A percentile compares a stretch with the other conserved stretches of the same genome.
Conservation (phyloP, 2,329 filamentous ascomycete genomes). For the Paecilomyces sp. region DNA sequence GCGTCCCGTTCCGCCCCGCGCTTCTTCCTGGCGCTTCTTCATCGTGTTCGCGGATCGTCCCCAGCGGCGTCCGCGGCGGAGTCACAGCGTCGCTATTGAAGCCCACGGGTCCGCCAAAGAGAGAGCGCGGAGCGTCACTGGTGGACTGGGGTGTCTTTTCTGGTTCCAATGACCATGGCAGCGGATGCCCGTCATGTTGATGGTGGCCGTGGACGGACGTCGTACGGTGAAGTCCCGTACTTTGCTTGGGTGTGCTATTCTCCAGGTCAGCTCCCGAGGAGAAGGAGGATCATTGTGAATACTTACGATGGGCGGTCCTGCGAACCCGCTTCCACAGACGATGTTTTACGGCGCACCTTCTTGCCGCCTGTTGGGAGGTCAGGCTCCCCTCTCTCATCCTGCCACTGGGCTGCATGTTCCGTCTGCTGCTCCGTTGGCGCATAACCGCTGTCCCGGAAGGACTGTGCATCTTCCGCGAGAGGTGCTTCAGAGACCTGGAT, state of each 20-base stretch:
- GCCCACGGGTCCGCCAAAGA: constrained; percentile 26
- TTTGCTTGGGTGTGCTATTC: constrained; percentile 4
- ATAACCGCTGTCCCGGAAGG: constrained; percentile 37
- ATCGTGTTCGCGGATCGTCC: constrained; percentile 46
- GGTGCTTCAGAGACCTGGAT: constrained; percentile 40
- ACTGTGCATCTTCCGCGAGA: constrained; percentile 18
- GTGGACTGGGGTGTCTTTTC: background rate
- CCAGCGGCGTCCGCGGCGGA: constrained; percentile 38
- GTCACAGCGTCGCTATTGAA: constrained; percentile 16
- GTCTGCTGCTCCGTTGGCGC: constrained; percentile 18
- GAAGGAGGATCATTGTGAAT: constrained; percentile 11
- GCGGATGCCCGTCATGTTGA: constrained; percentile 12
- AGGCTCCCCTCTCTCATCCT: background rate
- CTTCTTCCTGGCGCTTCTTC: constrained; percentile 30
- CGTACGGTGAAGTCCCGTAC: constrained; percentile 21
- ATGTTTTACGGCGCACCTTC: background rate
- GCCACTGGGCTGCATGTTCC: constrained; percentile 2
- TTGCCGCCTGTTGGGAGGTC: background rate
- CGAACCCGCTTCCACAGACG: background rate
- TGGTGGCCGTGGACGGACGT: constrained; percentile 32
- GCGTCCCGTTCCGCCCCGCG: constrained; percentile 9
- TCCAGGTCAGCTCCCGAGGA: constrained; percentile 18
- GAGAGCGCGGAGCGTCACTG: constrained; percentile 18
- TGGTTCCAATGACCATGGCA: constrained; percentile 24
- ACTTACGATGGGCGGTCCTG: constrained; percentile 17